Base-by-base conservation (phyloP, 2,329 filamentous ascomycete genomes). In the Fusarium nanum region DNA sequence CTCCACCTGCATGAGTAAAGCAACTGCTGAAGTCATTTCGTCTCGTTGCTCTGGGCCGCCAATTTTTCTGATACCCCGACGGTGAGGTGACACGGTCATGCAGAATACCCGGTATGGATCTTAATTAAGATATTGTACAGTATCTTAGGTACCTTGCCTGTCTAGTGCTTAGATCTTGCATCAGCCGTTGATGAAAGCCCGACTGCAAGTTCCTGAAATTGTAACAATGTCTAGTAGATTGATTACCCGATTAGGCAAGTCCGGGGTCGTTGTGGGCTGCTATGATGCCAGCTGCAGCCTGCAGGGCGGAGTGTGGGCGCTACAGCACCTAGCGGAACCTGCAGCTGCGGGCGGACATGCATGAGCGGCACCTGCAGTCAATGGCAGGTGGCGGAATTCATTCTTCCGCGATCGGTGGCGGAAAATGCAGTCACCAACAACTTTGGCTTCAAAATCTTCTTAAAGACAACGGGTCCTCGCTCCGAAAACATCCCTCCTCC, bases 351-450 rank as follows among this genome's bases (percentile, higher is more conserved):
- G 68, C 52, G 49, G 49, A 56, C 52, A 45, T 69, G 68, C 68
- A 68, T 60, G 61, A 72, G 64, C 56, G 52, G 71, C 66, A 73
- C 68, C 59, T 28, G 27, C 11, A 28, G 70, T 61, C 62, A 67
- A 62, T 54, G 20, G 57, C 56, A 55, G 66, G 73, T 73, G 69
- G 73, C 74, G 74, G 74, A 75, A 70, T 56, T 70, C 74, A 75
- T 74, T 63, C 60, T 76, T 76, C 74, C 74, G 74, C 71, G 67
- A 74, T 73, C 72, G 74, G 70, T 76, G 73, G 72, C 73, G 72
- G 60, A 73, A 68, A 67, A 61, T 59, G 54, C 68, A 57, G 57
- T 64, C 59, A 48, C 64, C 30, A 55, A 41, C 42, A 53, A 58
- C 64, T 27, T 71, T 34, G 63, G 44, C 54, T 22, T 22, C 54